These are phyloP conservation scores for Sporodiniella umbellata DNA, from an alignment of 371 early-diverging fungal species.

Conservation along the genomic window DNA sequence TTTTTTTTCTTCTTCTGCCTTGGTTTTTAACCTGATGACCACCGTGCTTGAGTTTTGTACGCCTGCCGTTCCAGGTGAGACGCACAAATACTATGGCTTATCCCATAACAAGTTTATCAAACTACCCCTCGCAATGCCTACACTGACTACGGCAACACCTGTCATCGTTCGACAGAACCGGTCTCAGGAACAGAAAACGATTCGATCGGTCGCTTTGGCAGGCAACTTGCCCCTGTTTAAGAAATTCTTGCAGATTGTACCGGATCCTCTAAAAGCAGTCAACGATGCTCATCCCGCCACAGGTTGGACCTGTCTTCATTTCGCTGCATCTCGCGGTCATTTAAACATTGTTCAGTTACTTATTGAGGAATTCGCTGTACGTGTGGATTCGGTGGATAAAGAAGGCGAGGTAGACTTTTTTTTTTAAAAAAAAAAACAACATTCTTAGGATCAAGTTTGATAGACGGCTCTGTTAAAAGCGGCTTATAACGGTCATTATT, in stretches of 20 bases:
- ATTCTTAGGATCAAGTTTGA: too few species aligned
- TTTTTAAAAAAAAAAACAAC: not conserved
- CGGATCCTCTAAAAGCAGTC: conserved; percentile 40
- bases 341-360: conserved; percentile 62
- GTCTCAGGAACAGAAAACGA: conserved; percentile 14
- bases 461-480: conserved; percentile 83
- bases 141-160: not conserved
- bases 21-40: conserved; percentile 6
- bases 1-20: conserved; percentile 1
- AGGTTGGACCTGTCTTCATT: conserved; percentile 67
- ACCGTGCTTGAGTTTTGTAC: conserved; percentile 56
- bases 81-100: conserved; percentile 65
- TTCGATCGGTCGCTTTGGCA: conserved; percentile 34
- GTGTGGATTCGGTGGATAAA: conserved; percentile 64
- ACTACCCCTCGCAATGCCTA: conserved; percentile 33
- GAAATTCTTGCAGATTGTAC: conserved; percentile 24
- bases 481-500: conserved; percentile 65
- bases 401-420: conserved; percentile 65
- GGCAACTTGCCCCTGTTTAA: conserved; percentile 41
- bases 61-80: conserved; percentile 64
- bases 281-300: conserved; percentile 53
- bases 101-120: conserved; percentile 54
- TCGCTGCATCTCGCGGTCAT: conserved; percentile 74
- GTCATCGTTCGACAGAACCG: not conserved
- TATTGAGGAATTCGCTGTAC: conserved; percentile 60